Evolutionary conservation across 179 eudicot species (phyloP).

Genomic region (Silene coronaria): DNA sequence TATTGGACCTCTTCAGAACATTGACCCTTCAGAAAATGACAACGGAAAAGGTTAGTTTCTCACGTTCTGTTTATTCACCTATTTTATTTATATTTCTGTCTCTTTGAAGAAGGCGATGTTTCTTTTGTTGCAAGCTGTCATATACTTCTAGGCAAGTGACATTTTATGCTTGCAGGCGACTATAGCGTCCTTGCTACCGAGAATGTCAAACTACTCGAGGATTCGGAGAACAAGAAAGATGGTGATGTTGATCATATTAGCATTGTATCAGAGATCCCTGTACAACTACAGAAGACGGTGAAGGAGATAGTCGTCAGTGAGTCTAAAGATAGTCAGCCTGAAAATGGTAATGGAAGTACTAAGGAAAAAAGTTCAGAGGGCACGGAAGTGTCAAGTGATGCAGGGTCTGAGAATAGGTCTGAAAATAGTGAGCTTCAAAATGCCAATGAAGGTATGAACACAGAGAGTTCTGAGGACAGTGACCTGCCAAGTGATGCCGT

Average conservation of each 20-base stretch:
- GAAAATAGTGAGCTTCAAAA: conserved; percentile 1
- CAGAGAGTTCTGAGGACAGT: not conserved
- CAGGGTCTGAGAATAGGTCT: not conserved
- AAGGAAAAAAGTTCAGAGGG: not conserved
- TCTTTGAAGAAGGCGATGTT: not conserved
- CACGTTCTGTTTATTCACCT: not conserved
- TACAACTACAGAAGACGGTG: conserved; percentile 6
- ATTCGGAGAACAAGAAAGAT: not conserved
- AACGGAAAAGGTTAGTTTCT: conserved; percentile 15
- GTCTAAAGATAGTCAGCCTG: not conserved
- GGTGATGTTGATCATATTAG: not conserved
- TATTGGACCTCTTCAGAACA: not conserved
- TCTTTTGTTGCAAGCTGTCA: not conserved
- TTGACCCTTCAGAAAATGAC: not conserved
- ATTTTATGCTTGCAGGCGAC: conserved; percentile 11
- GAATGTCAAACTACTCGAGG: not conserved
- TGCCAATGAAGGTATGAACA: not conserved
- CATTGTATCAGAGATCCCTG: conserved; percentile 3
- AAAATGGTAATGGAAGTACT: not conserved
- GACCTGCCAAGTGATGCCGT: not conserved
- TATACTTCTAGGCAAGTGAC: not conserved
- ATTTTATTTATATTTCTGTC: not conserved
- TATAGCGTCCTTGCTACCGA: not conserved
- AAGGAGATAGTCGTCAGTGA: too few relatives aligned
- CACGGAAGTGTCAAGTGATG: not conserved